Evolutionary conservation across 345 rosid species (phyloP).

Genomic region (Zanthoxylum bungeanum): DNA sequence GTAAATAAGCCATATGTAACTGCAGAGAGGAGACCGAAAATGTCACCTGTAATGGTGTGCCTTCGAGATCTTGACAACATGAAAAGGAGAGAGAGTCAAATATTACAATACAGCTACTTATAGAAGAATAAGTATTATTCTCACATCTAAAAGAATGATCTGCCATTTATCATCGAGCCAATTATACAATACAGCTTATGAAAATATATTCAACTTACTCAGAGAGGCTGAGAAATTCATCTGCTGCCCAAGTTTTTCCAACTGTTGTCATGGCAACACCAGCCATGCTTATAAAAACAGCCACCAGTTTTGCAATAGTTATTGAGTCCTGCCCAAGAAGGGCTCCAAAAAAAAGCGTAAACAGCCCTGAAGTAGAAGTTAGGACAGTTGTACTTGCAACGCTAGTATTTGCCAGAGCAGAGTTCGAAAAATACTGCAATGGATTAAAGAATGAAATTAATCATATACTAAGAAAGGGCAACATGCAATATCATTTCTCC

Average conservation of each 20-base stretch:
- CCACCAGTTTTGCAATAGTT: conserved; percentile 43
- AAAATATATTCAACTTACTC: conserved; percentile 35
- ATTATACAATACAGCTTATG: not conserved
- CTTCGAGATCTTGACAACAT: conserved; percentile 34
- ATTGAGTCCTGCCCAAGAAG: conserved; percentile 58
- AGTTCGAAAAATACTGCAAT: conserved; percentile 53
- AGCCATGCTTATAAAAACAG: conserved; percentile 61
- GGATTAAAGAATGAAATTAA: conserved; percentile 10
- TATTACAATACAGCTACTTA: no score
- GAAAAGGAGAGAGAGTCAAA: conserved; percentile 5
- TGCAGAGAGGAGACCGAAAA: conserved; percentile 57
- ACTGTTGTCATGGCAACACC: conserved; percentile 70
- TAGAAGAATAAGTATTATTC: not conserved
- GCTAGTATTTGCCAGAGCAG: conserved; percentile 65
- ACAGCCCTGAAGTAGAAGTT: conserved; percentile 62
- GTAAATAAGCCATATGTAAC: conserved; percentile 53
- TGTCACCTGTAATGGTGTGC: conserved; percentile 48
- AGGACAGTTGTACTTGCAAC: conserved; percentile 70
- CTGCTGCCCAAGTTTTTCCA: conserved; percentile 61
- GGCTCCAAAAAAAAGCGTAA: conserved; percentile 63
- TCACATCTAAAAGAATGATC: not conserved
- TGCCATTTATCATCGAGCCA: not conserved
- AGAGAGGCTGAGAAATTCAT: conserved; percentile 38
- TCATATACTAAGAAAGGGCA: not conserved
- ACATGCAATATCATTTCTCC: not conserved